Conservation (phyloP, 305 asterid species). For the Ajuga reptans region DNA sequence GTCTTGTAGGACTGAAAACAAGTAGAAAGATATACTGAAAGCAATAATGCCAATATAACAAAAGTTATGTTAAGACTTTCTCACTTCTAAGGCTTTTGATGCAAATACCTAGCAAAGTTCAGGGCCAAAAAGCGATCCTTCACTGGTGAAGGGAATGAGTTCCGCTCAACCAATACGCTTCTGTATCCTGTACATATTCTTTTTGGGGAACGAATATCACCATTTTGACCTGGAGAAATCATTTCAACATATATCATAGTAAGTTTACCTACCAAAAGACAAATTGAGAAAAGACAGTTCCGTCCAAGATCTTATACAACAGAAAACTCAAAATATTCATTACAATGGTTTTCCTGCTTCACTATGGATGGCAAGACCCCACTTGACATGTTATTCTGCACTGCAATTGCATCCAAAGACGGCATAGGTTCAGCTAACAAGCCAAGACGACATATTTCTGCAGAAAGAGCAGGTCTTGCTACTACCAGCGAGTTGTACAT, state of each 20-base stretch:
- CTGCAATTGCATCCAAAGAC: constrained; percentile 88
- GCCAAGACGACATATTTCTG: constrained; percentile 76
- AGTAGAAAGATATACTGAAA: constrained; percentile 14
- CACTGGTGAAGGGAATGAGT: constrained; percentile 89
- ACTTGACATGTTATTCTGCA: constrained; percentile 55
- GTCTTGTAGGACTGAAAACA: constrained; percentile 87
- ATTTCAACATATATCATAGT: constrained; percentile 17
- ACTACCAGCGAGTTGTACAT: constrained; percentile 92
- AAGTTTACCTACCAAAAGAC: constrained; percentile 9
- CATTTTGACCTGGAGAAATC: constrained; percentile 57
- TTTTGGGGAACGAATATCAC: constrained; percentile 85
- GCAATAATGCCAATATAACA: not conserved
- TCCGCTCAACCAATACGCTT: constrained; percentile 83
- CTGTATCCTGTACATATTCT: constrained; percentile 69
- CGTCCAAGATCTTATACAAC: constrained; percentile 3
- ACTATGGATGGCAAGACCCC: constrained; percentile 39
- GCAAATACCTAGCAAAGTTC: constrained; percentile 74
- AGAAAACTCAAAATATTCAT: constrained; percentile 16
- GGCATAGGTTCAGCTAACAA: constrained; percentile 98
- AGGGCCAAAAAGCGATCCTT: constrained; percentile 81
- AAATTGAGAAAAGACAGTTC: constrained; percentile 3
- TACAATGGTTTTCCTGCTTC: constrained; percentile 66
- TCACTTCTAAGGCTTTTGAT: constrained; percentile 9
- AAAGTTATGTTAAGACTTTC: constrained; percentile 9
- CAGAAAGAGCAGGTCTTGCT: constrained; percentile 76